Base-by-base conservation (phyloP, 495 filamentous ascomycete species). In the Cercophora scortea region DNA sequence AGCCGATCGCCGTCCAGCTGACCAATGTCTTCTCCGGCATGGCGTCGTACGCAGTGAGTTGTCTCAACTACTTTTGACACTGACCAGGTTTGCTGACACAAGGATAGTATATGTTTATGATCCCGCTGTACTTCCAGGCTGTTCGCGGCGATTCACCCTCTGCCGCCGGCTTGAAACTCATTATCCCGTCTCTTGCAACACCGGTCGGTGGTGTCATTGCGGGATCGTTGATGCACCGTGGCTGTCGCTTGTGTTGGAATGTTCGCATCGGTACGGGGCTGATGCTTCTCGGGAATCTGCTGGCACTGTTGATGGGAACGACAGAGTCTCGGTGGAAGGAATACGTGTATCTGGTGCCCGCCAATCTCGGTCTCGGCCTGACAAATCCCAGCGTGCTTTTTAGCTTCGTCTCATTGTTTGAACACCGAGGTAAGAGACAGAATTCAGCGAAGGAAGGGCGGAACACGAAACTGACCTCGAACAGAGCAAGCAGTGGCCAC, bases 401-500 rank as follows among this genome's bases (percentile, higher is more conserved):
- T 55, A 85, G 79, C 7, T 80, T 82, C 47, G 67, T 87, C 0
- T 80, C 82, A 1, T 70, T 81, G 2, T 84, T 83, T 56, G 79
- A 80, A 18, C 83, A 85, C 50, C 63, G 71, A 51, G 80, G 83
- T 85, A 70, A 39, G 68, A 52, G 68, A 35, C 67, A 51, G 6
- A 12, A 16, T 34, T 15, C 36, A 13, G 17, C 6, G 2, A 5
- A 8, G 15, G 44, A 17, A 6, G 18, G 41, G 42, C 15, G 35
- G 1, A 8, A 18, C 9, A 15, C 12, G n/a, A 4, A 9, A 56
- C 56, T 61, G 48, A 63, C 48, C 43, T 32, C 8, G 25, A 4
- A 8, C 55, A 84, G 83, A 85, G 45, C 81, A 85, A 61, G 82
- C 82, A 11, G 81, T 86, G 11, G 82, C 82, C 0, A 75, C 83